Conservation (phyloP, 2,329 filamentous ascomycete species). For the Trichoderma sp. region DNA sequence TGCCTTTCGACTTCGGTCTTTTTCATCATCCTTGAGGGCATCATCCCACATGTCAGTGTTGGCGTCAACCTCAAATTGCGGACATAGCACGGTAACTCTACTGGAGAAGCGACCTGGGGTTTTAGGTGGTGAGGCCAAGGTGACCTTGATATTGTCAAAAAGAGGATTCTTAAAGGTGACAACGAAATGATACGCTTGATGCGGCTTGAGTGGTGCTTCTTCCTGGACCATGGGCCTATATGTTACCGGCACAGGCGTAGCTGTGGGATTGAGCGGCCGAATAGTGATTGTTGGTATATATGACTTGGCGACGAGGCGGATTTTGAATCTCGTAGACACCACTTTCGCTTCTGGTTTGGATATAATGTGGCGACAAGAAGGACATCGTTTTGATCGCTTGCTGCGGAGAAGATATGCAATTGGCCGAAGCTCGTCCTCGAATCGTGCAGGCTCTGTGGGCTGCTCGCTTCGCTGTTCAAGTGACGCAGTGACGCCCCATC, state of each 20-base stretch:
- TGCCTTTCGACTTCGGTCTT: constrained; percentile 42
- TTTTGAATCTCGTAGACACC: constrained; percentile 85
- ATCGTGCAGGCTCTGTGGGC: constrained; percentile 55
- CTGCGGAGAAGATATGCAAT: constrained; percentile 82
- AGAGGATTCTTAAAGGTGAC: constrained; percentile 92
- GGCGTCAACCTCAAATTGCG: constrained; percentile 89
- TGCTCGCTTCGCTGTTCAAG: constrained; percentile 52
- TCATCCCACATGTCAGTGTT: constrained; percentile 91
- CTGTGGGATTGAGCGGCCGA: constrained; percentile 56
- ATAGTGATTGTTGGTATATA: constrained; percentile 85
- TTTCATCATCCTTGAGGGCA: constrained; percentile 64
- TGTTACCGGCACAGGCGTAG: constrained; percentile 38
- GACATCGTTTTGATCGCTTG: constrained; percentile 91
- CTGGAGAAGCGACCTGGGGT: constrained; percentile 77
- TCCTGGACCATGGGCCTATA: constrained; percentile 35
- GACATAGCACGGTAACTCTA: constrained; percentile 88
- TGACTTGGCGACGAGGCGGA: constrained; percentile 82
- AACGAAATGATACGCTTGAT: constrained; percentile 73
- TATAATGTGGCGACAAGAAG: constrained; percentile 90
- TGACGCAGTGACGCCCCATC: constrained; percentile 64
- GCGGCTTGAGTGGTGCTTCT: constrained; percentile 51
- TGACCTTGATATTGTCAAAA: constrained; percentile 87
- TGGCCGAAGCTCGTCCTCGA: constrained; percentile 75
- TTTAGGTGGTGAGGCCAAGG: constrained; percentile 77
- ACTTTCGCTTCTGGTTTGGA: constrained; percentile 93